Evolutionary conservation across 768 basidiomycete species (phyloP).

Genomic region (Pilatotrama ljubarskyi): DNA sequence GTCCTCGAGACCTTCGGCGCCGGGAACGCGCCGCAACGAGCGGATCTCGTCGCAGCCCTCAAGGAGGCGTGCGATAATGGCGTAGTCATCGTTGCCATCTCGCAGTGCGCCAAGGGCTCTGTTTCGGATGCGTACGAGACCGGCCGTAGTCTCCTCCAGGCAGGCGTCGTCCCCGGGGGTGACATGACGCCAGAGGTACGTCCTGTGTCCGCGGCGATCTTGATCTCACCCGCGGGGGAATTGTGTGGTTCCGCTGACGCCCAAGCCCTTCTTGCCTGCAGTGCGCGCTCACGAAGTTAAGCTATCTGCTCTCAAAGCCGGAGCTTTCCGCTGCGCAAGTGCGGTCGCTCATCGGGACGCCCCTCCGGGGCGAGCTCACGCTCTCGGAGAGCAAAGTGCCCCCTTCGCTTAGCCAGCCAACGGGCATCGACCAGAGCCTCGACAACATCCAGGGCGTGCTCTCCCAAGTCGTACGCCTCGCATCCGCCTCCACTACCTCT

Average conservation of each 20-base stretch:
- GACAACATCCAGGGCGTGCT: slow-evolving; percentile 67
- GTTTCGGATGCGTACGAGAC: slow-evolving; percentile 86
- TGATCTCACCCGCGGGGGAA: no score
- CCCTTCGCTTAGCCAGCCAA: slow-evolving; percentile 44
- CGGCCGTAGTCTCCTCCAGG: slow-evolving; percentile 63
- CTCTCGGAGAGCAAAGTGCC: slow-evolving; percentile 41
- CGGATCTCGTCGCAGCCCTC: slow-evolving; percentile 73
- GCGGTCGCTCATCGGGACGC: slow-evolving; percentile 69
- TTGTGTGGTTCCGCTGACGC: no score
- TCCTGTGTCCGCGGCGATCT: neutral
- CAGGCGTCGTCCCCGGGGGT: slow-evolving; percentile 80
- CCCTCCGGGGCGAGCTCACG: slow-evolving; percentile 89
- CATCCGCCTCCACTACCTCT: slow-evolving; percentile 39
- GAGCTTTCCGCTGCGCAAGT: slow-evolving; percentile 70
- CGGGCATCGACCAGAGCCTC: slow-evolving; percentile 47
- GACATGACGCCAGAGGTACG: slow-evolving; percentile 96
- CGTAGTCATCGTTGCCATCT: slow-evolving; percentile 87
- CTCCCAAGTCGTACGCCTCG: slow-evolving; percentile 67
- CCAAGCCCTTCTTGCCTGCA: slow-evolving; percentile 30
- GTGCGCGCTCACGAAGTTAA: slow-evolving; percentile 89
- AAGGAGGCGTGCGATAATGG: slow-evolving; percentile 82
- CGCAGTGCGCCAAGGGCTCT: slow-evolving; percentile 85
- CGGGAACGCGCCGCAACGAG: slow-evolving; percentile 86
- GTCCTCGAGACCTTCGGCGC: slow-evolving; percentile 92
- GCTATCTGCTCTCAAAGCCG: slow-evolving; percentile 86